Evolutionary conservation across 2,329 filamentous ascomycete genomes (phyloP), one percentile per base, ranked within the genome.

Genomic region (Paraphaeosphaeria minitans): DNA sequence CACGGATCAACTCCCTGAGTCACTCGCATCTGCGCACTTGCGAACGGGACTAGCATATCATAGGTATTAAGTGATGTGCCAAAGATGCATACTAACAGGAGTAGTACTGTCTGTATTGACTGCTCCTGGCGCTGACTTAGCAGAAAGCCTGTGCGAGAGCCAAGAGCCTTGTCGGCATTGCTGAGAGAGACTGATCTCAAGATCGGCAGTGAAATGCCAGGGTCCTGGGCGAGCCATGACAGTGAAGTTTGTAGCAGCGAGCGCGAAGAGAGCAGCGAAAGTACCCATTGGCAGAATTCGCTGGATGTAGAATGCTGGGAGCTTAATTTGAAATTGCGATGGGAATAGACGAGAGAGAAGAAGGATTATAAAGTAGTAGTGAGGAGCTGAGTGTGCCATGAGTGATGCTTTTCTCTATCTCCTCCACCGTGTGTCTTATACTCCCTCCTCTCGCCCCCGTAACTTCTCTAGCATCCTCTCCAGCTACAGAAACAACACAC

Each of bases 181-280:
- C 35, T 46, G 8, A 58, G 52, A 14, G 42, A 33, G 47, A 58
- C 52, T 51, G 37, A 55, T 51, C 33, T 41, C 56, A 19, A 35
- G 45, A 39, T 54, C 52, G 29, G 37, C 37, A 22, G 56, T 50
- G 56, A 27, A 52, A 19, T 37, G 37, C 48, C 45, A 53, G 16
- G 43, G 21, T 13, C 48, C 55, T 16, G 52, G 52, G 27, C 24
- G 22, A n/a, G 56, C 56, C 9, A 55, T 14, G 29, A 53, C 52
- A 19, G 39, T 51, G 22, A 41, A 48, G 13, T 10, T 21, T 42
- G 43, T 22, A 45, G 49, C 42, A 19, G 41, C 13, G 33, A 57
- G 49, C 41, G 47, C 27, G 54, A 57, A 42, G 21, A 53, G 19
- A 22, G 41, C 35, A n/a, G 42, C 31, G 16, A 31, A 57, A 21